A percentile compares a stretch with the other conserved stretches of the same genome.
phyloP scores from a whole-genome alignment of 1,284 basidiomycete species.

The Inonotus hispidus region DNA sequence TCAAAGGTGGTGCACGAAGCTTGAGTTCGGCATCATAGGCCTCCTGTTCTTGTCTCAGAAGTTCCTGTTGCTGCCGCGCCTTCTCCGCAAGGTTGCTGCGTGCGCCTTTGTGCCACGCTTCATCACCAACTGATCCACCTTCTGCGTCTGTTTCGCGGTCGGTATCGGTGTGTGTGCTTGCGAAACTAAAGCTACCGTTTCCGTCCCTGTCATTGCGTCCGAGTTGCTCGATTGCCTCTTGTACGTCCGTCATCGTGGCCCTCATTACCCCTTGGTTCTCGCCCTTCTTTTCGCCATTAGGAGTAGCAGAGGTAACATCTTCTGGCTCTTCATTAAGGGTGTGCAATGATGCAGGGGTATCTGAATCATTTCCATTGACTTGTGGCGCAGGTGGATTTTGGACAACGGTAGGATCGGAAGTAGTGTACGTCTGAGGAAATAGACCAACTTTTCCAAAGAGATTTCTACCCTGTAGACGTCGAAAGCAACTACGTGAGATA shows the following conservation, averaged over 20 bases:
- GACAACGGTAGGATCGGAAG: constrained; percentile 37
- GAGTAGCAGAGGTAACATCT: neutral
- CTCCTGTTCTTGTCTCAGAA: constrained; percentile 49
- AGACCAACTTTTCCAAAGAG: constrained; percentile 77
- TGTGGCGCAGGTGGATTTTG: constrained; percentile 24
- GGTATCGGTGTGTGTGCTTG: constrained; percentile 48
- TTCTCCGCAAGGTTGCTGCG: constrained; percentile 70
- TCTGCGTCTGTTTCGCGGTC: constrained; percentile 46
- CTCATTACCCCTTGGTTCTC: constrained; percentile 60
- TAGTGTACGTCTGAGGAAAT: constrained; percentile 90
- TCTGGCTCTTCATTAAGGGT: constrained; percentile 21
- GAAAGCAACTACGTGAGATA: constrained; percentile 19
- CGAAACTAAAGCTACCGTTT: constrained; percentile 66
- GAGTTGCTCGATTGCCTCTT: constrained; percentile 79
- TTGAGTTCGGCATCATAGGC: constrained; percentile 32
- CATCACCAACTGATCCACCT: constrained; percentile 35
- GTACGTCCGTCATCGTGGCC: constrained; percentile 82
- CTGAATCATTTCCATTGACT: constrained; percentile 19
- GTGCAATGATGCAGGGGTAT: constrained; percentile 18
- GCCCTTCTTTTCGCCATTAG: constrained; percentile 20
- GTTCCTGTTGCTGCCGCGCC: constrained; percentile 45
- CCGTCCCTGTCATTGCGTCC: constrained; percentile 51
- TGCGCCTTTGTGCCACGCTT: constrained; percentile 61
- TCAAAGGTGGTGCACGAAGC: constrained; percentile 19
- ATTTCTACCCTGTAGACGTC: constrained; percentile 70